Evolutionary conservation across 768 basidiomycete species (phyloP).

Genomic region (Lanmaoa pseudosensibilis): DNA sequence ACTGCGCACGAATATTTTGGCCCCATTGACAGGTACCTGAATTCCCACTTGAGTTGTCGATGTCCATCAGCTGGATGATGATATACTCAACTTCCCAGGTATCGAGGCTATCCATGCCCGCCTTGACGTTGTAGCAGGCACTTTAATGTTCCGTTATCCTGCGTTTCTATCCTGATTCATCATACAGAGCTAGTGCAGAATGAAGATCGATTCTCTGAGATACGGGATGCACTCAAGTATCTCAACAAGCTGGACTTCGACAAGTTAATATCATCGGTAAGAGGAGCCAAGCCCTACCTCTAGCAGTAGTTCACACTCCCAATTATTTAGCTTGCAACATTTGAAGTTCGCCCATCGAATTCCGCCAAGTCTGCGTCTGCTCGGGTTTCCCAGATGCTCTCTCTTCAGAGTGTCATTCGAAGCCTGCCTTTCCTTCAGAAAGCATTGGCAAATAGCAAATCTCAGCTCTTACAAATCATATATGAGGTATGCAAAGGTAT

Average conservation of each 20-base stretch:
- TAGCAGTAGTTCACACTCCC: background rate
- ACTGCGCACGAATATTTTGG: constrained; percentile 75
- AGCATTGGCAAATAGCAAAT: constrained; percentile 57
- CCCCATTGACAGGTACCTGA: constrained; percentile 70
- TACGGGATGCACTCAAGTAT: constrained; percentile 66
- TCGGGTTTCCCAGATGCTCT: constrained; percentile 77
- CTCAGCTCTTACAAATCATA: constrained; percentile 63
- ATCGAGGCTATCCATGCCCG: constrained; percentile 70
- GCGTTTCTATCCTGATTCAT: constrained; percentile 2
- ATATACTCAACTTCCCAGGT: constrained; percentile 3
- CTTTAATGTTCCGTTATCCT: background rate
- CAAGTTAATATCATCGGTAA: constrained; percentile 73
- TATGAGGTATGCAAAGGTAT: constrained; percentile 44
- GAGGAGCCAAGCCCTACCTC: constrained; percentile 4
- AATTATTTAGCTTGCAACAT: constrained; percentile 57
- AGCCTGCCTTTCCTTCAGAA: constrained; percentile 62
- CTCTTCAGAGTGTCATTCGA: constrained; percentile 69
- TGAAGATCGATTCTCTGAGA: constrained; percentile 70
- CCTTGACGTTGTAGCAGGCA: constrained; percentile 85
- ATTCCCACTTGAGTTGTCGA: background rate
- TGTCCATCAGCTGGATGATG: background rate
- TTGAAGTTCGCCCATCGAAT: constrained; percentile 54
- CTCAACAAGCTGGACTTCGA: constrained; percentile 87
- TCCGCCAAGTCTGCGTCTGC: constrained; percentile 64
- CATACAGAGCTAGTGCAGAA: constrained; percentile 67